phyloP scores from a whole-genome alignment of 2,329 filamentous ascomycete species.

The Sclerotinia minor region DNA sequence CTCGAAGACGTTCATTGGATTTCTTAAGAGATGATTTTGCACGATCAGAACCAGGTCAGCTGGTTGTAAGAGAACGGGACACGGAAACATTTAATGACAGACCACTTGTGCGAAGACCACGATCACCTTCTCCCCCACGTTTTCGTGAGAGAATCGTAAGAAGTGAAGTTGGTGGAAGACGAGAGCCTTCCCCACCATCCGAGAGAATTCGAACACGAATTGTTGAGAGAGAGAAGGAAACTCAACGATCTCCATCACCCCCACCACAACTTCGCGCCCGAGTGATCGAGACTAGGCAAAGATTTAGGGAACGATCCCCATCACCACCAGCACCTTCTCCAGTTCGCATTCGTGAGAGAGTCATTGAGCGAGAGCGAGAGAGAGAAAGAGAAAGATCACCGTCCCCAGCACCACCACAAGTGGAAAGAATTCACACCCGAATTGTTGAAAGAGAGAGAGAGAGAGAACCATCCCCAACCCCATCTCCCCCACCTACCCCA shows the following conservation, averaged over 20 bases:
- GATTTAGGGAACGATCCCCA: conserved; percentile 37
- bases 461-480: conserved; percentile 35
- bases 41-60: conserved; percentile 33
- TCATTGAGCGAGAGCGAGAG: conserved; percentile 33
- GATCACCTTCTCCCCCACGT: conserved; percentile 38
- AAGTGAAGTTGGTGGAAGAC: conserved; percentile 26
- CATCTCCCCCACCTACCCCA: conserved; percentile 32
- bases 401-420: conserved; percentile 33
- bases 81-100: conserved; percentile 33
- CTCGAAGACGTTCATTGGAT: conserved; percentile 34
- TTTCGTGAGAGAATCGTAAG: conserved; percentile 36
- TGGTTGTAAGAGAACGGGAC: conserved; percentile 40
- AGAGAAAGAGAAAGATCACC: conserved; percentile 35
- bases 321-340: conserved; percentile 36
- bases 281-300: conserved; percentile 39
- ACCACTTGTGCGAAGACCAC: conserved; percentile 37
- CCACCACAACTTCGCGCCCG: conserved; percentile 37
- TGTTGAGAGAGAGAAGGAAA: conserved; percentile 37
- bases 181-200: conserved; percentile 32
- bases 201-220: conserved; percentile 30
- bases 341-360: conserved; percentile 37
- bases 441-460: conserved; percentile 31
- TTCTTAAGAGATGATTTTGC: conserved; percentile 40
- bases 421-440: conserved; percentile 38
- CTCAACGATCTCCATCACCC: conserved; percentile 34